Percentiles rank a stretch among this genome's conserved stretches.
Conservation (phyloP, 2,329 filamentous ascomycete genomes). For the Neophaeococcomyces aloes region DNA sequence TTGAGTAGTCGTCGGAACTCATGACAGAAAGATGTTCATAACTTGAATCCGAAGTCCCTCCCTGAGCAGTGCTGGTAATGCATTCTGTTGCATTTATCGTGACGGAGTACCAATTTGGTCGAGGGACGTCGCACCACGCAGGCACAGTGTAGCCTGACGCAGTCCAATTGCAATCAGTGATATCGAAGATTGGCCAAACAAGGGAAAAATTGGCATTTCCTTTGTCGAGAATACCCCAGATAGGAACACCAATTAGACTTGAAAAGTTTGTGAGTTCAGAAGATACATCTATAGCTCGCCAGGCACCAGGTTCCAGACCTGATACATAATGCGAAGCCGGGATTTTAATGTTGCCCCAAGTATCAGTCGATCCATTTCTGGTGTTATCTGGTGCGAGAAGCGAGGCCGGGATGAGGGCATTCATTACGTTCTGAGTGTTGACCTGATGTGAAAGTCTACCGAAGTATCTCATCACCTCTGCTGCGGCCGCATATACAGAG, state of each 20-base stretch:
- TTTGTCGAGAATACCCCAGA: neutral
- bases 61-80: neutral
- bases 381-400: too few relatives aligned
- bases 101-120: too few relatives aligned
- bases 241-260: neutral
- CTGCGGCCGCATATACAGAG: too few relatives aligned
- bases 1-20: too few relatives aligned
- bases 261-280: neutral
- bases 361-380: neutral
- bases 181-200: neutral
- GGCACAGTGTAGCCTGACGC: neutral
- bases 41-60: neutral
- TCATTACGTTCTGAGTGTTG: too few relatives aligned
- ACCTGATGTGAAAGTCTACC: too few relatives aligned
- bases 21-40: too few relatives aligned
- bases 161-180: neutral
- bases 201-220: neutral
- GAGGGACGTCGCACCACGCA: too few relatives aligned
- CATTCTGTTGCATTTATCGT: too few relatives aligned
- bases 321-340: neutral
- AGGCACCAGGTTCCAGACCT: neutral
- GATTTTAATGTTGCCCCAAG: neutral
- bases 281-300: neutral
- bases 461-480: too few relatives aligned
- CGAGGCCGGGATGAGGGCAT: too few relatives aligned